phyloP scores from a whole-genome alignment of 1,139 yeast genomes.

The Candida tetrigidarum region DNA sequence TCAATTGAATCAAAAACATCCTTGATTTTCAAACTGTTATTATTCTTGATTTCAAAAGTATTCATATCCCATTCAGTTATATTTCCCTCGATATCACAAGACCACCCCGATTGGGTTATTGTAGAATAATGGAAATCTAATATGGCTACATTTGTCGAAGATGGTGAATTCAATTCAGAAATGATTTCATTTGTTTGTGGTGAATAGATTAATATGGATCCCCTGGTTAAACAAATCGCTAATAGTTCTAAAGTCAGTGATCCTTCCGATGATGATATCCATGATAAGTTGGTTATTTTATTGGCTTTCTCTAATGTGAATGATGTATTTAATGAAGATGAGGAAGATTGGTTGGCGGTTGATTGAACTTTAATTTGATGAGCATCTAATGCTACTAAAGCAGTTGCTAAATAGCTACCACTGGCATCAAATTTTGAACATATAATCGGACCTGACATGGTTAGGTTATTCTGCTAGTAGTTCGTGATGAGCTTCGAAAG shows the following conservation, averaged over 20 bases:
- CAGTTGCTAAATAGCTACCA: slow-evolving; percentile 67
- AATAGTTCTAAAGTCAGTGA: slow-evolving; percentile 36
- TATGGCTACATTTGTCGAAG: slow-evolving; percentile 56
- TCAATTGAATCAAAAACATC: slow-evolving; percentile 42
- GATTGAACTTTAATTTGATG: slow-evolving; percentile 74
- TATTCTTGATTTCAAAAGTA: slow-evolving; percentile 41
- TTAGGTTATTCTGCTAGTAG: background rate
- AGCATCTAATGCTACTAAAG: slow-evolving; percentile 70
- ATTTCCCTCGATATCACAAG: slow-evolving; percentile 64
- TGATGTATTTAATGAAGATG: slow-evolving; percentile 40
- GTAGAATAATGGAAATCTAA: slow-evolving; percentile 53
- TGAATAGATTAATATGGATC: slow-evolving; percentile 66
- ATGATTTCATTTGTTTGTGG: slow-evolving; percentile 65
- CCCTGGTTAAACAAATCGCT: slow-evolving; percentile 69
- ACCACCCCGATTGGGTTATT: slow-evolving; percentile 55
- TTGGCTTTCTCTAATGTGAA: slow-evolving; percentile 60
- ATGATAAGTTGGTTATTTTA: slow-evolving; percentile 55
- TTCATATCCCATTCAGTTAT: slow-evolving; percentile 67
- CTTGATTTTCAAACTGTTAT: slow-evolving; percentile 41
- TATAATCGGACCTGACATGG: slow-evolving; percentile 28
- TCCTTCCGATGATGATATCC: slow-evolving; percentile 49
- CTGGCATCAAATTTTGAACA: slow-evolving; percentile 55
- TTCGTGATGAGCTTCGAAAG: slow-evolving; percentile 6
- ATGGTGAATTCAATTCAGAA: slow-evolving; percentile 44
- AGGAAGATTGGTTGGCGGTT: slow-evolving; percentile 32